A percentile compares a stretch with the other conserved stretches of the same genome.
Conservation (phyloP, 805 yeast genomes). For the Hanseniaspora hatyaiensis region DNA sequence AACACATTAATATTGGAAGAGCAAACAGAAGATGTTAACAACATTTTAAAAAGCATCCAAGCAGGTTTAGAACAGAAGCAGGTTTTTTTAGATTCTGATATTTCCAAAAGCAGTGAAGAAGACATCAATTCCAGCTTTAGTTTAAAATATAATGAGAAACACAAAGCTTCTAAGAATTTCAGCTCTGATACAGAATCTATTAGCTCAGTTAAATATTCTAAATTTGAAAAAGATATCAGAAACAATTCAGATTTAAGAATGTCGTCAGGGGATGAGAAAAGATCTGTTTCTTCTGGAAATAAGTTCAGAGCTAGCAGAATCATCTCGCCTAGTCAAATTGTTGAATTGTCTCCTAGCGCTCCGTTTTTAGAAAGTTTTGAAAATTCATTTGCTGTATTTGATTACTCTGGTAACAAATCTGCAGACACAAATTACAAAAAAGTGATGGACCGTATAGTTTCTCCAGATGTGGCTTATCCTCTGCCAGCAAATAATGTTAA, state of each 20-base stretch:
- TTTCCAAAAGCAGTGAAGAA: not conserved
- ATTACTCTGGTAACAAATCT: not conserved
- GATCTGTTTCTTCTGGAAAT: not conserved
- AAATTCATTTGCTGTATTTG: not conserved
- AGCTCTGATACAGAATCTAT: not conserved
- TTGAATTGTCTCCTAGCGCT: not conserved
- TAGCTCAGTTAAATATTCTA: slow-evolving; percentile 1
- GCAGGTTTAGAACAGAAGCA: not conserved
- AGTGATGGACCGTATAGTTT: not conserved
- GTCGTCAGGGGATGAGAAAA: not conserved
- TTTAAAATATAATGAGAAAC: not conserved
- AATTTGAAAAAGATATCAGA: not conserved
- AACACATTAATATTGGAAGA: slow-evolving; percentile 1
- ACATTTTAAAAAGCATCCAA: not conserved
- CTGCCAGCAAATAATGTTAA: not conserved
- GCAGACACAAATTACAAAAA: not conserved
- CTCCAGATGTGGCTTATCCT: not conserved
- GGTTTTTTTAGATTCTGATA: not conserved
- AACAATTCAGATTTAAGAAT: not conserved
- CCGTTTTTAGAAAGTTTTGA: not conserved
- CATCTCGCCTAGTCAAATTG: slow-evolving; percentile 8
- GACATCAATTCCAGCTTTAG: slow-evolving; percentile 4
- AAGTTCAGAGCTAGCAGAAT: slow-evolving; percentile 9
- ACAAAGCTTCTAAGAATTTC: not conserved
- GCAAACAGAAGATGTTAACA: not conserved